phyloP scores from a whole-genome alignment of 257 asterid species.

The Scutellaria baicalensis region DNA sequence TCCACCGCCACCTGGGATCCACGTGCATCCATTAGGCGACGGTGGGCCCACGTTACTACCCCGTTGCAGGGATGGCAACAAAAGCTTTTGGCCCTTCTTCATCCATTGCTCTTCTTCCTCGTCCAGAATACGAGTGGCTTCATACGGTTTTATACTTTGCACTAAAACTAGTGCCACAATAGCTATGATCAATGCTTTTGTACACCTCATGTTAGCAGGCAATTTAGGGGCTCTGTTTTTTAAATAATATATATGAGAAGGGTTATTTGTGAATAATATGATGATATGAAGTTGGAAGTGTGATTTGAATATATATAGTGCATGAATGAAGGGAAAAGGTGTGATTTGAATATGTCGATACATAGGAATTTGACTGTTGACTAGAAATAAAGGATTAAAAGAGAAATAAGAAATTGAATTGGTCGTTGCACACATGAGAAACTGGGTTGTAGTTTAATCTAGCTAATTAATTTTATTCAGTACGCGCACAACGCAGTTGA shows the following conservation, averaged over 20 bases:
- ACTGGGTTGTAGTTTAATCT: neutral
- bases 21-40: slow-evolving; percentile 31
- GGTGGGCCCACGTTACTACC: slow-evolving; percentile 21
- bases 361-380: slow-evolving; percentile 22
- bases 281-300: neutral
- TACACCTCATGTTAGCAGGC: neutral
- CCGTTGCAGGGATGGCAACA: slow-evolving; percentile 29
- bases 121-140: slow-evolving; percentile 36
- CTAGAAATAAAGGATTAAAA: neutral
- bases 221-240: too few species aligned
- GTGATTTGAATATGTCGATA: slow-evolving; percentile 1
- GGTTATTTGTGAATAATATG: neutral
- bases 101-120: slow-evolving; percentile 33
- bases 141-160: slow-evolving; percentile 8
- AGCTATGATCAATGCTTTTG: neutral
- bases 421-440: slow-evolving; percentile 13
- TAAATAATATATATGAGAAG: neutral
- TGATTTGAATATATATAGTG: neutral
- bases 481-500: neutral
- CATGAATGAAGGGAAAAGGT: neutral
- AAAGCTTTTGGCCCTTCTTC: slow-evolving; percentile 16
- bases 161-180: slow-evolving; percentile 8
- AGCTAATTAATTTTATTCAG: neutral
- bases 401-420: slow-evolving; percentile 16
- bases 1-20: slow-evolving; percentile 23